A percentile compares a stretch with the other conserved stretches of the same genome.
phyloP scores from a whole-genome alignment of 2,329 filamentous ascomycete genomes.

The Dichotomopilus funicola region DNA sequence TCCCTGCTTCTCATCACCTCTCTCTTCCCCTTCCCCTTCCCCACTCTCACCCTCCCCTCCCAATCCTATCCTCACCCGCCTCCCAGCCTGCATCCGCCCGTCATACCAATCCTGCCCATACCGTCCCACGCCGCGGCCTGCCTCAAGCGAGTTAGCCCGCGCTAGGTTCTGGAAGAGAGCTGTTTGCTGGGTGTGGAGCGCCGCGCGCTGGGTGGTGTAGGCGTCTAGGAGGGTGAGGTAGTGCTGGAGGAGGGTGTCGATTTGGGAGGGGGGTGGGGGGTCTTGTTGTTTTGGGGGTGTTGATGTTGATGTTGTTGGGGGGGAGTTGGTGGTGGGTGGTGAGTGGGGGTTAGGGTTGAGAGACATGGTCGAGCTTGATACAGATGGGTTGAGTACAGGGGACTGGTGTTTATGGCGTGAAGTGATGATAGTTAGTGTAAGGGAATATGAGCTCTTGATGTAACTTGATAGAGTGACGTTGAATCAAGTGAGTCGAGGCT shows the following conservation, averaged over 20 bases:
- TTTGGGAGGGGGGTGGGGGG: conserved; percentile 20
- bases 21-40: not conserved
- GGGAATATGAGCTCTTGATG: no score
- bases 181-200: conserved; percentile 49
- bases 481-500: no score
- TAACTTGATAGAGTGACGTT: no score
- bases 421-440: no score
- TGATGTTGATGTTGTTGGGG: not conserved
- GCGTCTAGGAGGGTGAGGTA: conserved; percentile 62
- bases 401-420: no score
- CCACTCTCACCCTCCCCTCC: not conserved
- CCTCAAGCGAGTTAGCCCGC: conserved; percentile 64
- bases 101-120: conserved; percentile 70
- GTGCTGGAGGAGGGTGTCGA: conserved; percentile 58
- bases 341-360: no score
- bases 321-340: conserved; percentile 17
- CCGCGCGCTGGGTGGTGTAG: conserved; percentile 54
- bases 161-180: conserved; percentile 55
- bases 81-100: conserved; percentile 60
- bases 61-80: conserved; percentile 23
- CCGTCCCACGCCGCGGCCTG: conserved; percentile 49
- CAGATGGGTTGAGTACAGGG: no score
- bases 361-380: no score
- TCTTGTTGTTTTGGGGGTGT: not conserved
- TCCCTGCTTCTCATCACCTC: not conserved